Base-by-base conservation (phyloP, 352 stramenopile species). In the Globisporangium carolinianum region DNA sequence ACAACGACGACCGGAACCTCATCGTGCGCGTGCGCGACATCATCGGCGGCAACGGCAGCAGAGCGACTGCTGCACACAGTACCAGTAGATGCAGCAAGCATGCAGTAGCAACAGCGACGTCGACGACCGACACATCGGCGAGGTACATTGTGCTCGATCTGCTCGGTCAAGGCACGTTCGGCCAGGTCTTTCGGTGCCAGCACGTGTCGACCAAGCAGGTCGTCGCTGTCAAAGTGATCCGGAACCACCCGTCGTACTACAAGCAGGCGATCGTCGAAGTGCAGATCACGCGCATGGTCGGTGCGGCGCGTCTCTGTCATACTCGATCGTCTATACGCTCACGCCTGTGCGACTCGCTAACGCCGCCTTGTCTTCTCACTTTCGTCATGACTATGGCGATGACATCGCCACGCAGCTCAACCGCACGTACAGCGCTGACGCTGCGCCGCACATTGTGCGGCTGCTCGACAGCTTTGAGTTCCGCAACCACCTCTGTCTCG, bases 151-250 rank as follows among this genome's bases (percentile, higher is more conserved):
- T 98, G 51, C 83, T 97, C 55, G 87, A 98, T 65, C 65, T 91
- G 55, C 96, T 99, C 54, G 96, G 96, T 7, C 97, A 97, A 57
- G 76, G 76, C 35, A 79, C 76, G n/a, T 87, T 87, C 47, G 76
- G 76, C 0, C 72, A 86, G 51, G 76, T 87, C 11, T 73, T 84
- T 39, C 61, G 73, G 38, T 77, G 69, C 8, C 67, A 69, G 7
- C 67, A 86, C 60, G 38, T 65, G 5, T 52, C 75, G 42, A 90
- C 75, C 6, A 73, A 91, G 36, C 63, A 80, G 53, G 79, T 96
- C 51, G 91, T 98, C 7, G 92, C 91, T 1, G 95, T 98, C 59
- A 98, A 98, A 69, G 97, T 99, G 57, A 98, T 99, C 62, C 98
- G 98, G 68, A 98, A 87, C 63, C 93, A 94, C 58, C 84, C 89